Evolutionary conservation across 352 stramenopile species (phyloP).

Genomic region (Blastocystis sp.): DNA sequence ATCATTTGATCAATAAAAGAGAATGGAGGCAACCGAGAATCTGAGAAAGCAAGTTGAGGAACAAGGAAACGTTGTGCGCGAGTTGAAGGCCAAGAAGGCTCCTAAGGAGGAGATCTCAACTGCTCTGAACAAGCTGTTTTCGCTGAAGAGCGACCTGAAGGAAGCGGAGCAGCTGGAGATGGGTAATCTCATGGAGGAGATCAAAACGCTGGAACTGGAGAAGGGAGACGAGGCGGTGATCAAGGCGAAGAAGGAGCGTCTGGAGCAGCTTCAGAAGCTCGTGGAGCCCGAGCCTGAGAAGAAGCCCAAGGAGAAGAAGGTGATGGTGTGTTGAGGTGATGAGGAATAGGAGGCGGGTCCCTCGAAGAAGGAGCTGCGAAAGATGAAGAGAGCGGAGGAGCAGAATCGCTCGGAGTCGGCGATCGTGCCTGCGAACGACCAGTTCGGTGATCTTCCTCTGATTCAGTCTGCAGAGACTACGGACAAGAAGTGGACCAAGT

Average conservation of each 20-base stretch:
- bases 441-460: slow-evolving; percentile 74
- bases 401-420: slow-evolving; percentile 62
- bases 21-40: neutral
- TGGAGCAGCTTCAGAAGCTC: slow-evolving; percentile 49
- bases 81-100: slow-evolving; percentile 57
- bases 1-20: too few species aligned
- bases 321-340: neutral
- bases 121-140: slow-evolving; percentile 60
- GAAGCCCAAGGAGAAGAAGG: slow-evolving; percentile 68
- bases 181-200: slow-evolving; percentile 52
- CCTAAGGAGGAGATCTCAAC: slow-evolving; percentile 61
- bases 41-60: slow-evolving; percentile 45
- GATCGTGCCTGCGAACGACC: slow-evolving; percentile 60
- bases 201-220: slow-evolving; percentile 60
- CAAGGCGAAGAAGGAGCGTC: slow-evolving; percentile 39
- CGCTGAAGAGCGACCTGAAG: slow-evolving; percentile 61
- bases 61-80: slow-evolving; percentile 58
- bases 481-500: slow-evolving; percentile 67
- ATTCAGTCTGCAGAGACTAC: slow-evolving; percentile 76
- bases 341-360: slow-evolving; percentile 49
- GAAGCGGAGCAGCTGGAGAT: slow-evolving; percentile 58
- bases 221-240: slow-evolving; percentile 59
- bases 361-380: slow-evolving; percentile 58
- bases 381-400: slow-evolving; percentile 66
- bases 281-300: slow-evolving; percentile 41